These are phyloP conservation scores for Geoglossum cookeanum DNA, from an alignment of 2,329 filamentous ascomycete genomes.

Conservation along the genomic window DNA sequence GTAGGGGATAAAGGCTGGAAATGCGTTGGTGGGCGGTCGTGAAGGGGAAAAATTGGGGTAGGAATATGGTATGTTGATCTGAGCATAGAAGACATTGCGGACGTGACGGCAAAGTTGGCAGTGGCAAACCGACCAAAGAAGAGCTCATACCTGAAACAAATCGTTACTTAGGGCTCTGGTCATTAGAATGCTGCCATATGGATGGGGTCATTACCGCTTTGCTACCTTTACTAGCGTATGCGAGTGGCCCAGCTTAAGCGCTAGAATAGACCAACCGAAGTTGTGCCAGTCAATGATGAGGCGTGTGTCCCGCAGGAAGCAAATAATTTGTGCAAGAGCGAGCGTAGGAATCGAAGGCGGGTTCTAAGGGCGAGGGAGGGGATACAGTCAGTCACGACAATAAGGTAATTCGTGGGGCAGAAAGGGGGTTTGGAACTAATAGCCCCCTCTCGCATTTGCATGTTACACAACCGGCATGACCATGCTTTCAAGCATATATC, in stretches of 20 bases:
- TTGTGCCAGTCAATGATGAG: slow-evolving; percentile 98
- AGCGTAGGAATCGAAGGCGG: slow-evolving; percentile 89
- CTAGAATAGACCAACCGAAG: slow-evolving; percentile 88
- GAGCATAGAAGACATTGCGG: slow-evolving; percentile 68
- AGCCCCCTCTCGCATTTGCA: background rate
- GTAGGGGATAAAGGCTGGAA: slow-evolving; percentile 49
- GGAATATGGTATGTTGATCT: slow-evolving; percentile 44
- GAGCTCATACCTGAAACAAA: slow-evolving; percentile 43
- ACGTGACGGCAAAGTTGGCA: slow-evolving; percentile 71
- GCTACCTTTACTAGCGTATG: slow-evolving; percentile 67
- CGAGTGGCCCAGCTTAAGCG: slow-evolving; percentile 36
- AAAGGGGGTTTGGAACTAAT: background rate
- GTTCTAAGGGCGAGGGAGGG: slow-evolving; percentile 37
- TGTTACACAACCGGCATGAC: background rate
- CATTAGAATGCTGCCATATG: background rate
- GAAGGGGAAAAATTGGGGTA: slow-evolving; percentile 49
- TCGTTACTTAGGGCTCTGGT: background rate
- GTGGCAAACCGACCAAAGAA: slow-evolving; percentile 47
- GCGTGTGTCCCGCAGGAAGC: slow-evolving; percentile 57
- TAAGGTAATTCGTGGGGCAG: background rate
- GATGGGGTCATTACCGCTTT: slow-evolving; percentile 24
- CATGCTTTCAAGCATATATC: too few relatives aligned
- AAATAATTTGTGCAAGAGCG: slow-evolving; percentile 51
- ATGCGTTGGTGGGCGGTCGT: slow-evolving; percentile 68
- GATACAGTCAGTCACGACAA: background rate